A percentile compares a stretch with the other conserved stretches of the same genome.
These are phyloP conservation scores for Rhodosporidiobolus sp. DNA, from an alignment of 768 basidiomycete genomes.

Conservation along the genomic window DNA sequence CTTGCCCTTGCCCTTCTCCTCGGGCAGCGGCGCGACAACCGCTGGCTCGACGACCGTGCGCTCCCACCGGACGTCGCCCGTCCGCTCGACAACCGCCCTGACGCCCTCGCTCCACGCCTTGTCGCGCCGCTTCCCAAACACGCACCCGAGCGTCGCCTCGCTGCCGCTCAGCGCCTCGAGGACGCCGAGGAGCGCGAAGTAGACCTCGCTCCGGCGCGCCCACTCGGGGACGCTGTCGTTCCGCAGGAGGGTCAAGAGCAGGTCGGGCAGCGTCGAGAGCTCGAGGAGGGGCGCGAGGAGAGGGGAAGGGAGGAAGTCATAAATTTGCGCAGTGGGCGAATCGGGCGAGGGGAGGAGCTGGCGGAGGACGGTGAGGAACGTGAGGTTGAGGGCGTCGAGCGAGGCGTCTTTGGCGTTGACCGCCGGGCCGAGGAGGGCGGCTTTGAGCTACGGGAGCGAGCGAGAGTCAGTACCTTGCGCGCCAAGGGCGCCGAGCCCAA, in stretches of 20 bases:
- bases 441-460: neutral
- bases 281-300: slow-evolving; percentile 9
- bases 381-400: slow-evolving; percentile 1
- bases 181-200: slow-evolving; percentile 56
- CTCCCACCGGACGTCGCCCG: slow-evolving; percentile 53
- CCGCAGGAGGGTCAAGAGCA: slow-evolving; percentile 50
- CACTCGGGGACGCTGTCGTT: slow-evolving; percentile 62
- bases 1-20: slow-evolving; percentile 32
- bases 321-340: slow-evolving; percentile 3
- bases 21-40: neutral
- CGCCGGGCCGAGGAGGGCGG: neutral
- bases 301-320: slow-evolving; percentile 16
- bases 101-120: slow-evolving; percentile 52
- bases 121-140: slow-evolving; percentile 53
- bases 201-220: slow-evolving; percentile 54
- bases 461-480: too few species aligned
- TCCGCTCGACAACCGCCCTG: slow-evolving; percentile 56
- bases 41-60: neutral
- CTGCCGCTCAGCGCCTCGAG: slow-evolving; percentile 57
- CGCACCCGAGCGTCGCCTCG: slow-evolving; percentile 55
- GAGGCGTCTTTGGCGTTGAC: neutral
- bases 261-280: slow-evolving; percentile 10
- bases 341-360: slow-evolving; percentile 19
- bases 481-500: too few species aligned
- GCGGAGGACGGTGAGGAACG: neutral